Evolutionary conservation across 78 protist genomes (phyloP).

Genomic region (slime mould (Dictyostelium discoideum)): DNA sequence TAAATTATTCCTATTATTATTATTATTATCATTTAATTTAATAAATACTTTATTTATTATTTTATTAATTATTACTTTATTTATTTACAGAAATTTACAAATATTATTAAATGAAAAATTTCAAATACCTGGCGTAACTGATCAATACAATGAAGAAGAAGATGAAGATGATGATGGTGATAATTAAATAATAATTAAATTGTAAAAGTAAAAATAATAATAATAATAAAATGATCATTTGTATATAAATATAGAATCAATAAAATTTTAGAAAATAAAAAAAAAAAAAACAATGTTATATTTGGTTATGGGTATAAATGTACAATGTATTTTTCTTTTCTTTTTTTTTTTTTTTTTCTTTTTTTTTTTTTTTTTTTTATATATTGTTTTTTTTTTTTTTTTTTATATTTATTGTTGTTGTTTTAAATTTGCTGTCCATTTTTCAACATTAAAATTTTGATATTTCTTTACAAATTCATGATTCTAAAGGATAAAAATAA

Average conservation of each 20-base stretch:
- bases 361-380: neutral
- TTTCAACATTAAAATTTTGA: neutral
- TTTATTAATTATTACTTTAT: neutral
- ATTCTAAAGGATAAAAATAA: neutral
- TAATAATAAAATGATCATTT: neutral
- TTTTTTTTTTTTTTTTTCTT: neutral
- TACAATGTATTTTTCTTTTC: neutral
- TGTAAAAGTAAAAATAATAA: neutral
- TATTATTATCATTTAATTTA: too few relatives aligned
- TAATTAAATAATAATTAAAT: neutral
- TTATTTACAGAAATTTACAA: slow-evolving; percentile 23
- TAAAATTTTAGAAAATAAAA: neutral
- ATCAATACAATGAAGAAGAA: neutral
- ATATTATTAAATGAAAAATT: slow-evolving; percentile 57
- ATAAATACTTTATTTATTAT: neutral
- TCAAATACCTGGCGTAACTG: slow-evolving; percentile 4
- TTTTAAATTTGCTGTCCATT: neutral
- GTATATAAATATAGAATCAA: neutral
- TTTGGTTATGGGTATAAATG: neutral
- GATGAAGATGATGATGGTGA: neutral
- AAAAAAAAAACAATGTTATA: neutral
- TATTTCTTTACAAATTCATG: neutral
- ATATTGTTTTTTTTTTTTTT: neutral
- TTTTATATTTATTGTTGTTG: neutral
- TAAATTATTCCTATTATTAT: too few relatives aligned